Conservation (phyloP, 805 yeast genomes). For the Metschnikowia sp. region DNA sequence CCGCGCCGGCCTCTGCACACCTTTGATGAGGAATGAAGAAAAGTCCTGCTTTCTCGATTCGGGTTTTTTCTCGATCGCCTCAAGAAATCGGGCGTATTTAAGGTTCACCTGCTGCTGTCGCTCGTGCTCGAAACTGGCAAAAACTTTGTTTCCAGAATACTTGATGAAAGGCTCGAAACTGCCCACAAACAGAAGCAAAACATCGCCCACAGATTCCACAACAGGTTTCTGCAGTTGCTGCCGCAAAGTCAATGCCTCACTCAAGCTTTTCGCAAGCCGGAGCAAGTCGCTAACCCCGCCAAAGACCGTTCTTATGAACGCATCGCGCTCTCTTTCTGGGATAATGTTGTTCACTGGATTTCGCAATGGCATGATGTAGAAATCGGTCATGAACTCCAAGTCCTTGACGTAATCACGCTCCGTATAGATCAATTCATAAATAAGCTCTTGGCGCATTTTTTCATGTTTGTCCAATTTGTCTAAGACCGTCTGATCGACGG, state of each 20-base stretch:
- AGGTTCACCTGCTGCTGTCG: slow-evolving; percentile 89
- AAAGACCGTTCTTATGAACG: slow-evolving; percentile 87
- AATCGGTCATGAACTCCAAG: slow-evolving; percentile 86
- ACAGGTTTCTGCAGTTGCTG: slow-evolving; percentile 80
- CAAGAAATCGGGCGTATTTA: slow-evolving; percentile 88
- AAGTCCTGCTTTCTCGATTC: slow-evolving; percentile 88
- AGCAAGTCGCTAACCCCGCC: slow-evolving; percentile 86
- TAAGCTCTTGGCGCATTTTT: slow-evolving; percentile 90
- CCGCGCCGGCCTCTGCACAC: slow-evolving; percentile 93
- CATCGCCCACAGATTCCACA: slow-evolving; percentile 82
- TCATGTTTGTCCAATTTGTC: slow-evolving; percentile 80
- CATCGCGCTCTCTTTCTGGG: slow-evolving; percentile 84
- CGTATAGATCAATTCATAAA: slow-evolving; percentile 88
- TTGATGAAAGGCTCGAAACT: slow-evolving; percentile 88
- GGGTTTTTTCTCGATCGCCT: slow-evolving; percentile 80
- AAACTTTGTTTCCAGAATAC: slow-evolving; percentile 92
- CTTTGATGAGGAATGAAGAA: slow-evolving; percentile 89
- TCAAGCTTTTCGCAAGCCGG: slow-evolving; percentile 75
- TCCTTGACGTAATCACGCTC: slow-evolving; percentile 96
- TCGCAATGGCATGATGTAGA: slow-evolving; percentile 87
- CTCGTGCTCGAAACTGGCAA: slow-evolving; percentile 93
- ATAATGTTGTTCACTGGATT: slow-evolving; percentile 72
- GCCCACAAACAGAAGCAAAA: slow-evolving; percentile 78
- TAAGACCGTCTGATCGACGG: slow-evolving; percentile 77
- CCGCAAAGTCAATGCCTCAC: slow-evolving; percentile 84